phyloP scores from a whole-genome alignment of 352 stramenopile species.

The Phytophthora ramorum region DNA sequence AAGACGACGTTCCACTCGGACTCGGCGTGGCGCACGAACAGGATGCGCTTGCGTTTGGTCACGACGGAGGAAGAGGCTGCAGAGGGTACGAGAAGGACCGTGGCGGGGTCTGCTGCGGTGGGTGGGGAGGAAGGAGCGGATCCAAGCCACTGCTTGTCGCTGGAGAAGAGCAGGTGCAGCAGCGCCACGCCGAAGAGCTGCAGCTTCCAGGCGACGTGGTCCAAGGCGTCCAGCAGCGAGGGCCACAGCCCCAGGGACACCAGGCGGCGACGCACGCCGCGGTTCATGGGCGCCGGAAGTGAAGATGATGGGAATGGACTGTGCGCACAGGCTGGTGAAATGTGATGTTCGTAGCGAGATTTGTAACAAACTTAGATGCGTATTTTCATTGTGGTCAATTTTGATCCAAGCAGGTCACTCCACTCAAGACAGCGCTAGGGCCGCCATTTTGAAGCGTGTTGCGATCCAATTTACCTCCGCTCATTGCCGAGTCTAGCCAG shows the following conservation, averaged over 20 bases:
- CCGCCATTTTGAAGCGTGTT: not conserved
- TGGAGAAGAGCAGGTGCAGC: constrained; percentile 80
- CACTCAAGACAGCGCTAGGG: too few relatives aligned
- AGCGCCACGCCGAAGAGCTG: constrained; percentile 67
- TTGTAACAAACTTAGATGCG: too few relatives aligned
- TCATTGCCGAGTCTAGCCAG: constrained; percentile 32
- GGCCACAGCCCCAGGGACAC: constrained; percentile 28
- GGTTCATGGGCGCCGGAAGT: too few relatives aligned
- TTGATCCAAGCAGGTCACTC: too few relatives aligned
- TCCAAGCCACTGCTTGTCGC: constrained; percentile 59
- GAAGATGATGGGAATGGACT: not conserved
- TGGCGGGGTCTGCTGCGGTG: not conserved
- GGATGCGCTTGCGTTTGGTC: constrained; percentile 59
- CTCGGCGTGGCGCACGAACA: constrained; percentile 90
- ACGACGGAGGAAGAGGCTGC: not conserved
- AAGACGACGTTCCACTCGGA: constrained; percentile 92
- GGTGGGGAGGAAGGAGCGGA: not conserved
- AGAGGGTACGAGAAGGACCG: not conserved
- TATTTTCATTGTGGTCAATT: too few relatives aligned
- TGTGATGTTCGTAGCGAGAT: too few relatives aligned
- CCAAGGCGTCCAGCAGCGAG: constrained; percentile 41
- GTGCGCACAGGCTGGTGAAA: too few relatives aligned
- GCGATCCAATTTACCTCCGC: not conserved
- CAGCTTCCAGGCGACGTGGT: constrained; percentile 68
- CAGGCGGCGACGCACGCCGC: constrained; percentile 16